Evolutionary conservation across 1,139 yeast genomes (phyloP).

Genomic region (Pichia sp.): DNA sequence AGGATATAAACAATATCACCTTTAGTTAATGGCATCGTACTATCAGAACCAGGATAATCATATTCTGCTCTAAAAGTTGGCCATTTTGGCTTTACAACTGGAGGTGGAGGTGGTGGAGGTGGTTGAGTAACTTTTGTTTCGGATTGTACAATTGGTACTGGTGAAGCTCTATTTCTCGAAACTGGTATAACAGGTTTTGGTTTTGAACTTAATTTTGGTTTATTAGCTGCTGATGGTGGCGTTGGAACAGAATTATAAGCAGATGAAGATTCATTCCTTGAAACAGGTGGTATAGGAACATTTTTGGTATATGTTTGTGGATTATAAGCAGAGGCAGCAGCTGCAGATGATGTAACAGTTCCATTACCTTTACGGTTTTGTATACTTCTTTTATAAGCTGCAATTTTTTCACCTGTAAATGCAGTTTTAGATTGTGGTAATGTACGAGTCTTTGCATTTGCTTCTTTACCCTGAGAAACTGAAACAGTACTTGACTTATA

Average conservation of each 20-base stretch:
- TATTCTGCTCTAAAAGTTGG: slow-evolving; percentile 85
- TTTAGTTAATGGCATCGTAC: slow-evolving; percentile 68
- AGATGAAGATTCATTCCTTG: slow-evolving; percentile 17
- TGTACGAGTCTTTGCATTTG: slow-evolving; percentile 60
- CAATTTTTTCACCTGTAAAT: slow-evolving; percentile 24
- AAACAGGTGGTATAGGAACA: slow-evolving; percentile 20
- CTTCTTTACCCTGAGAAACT: slow-evolving; percentile 76
- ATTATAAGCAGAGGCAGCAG: slow-evolving; percentile 30
- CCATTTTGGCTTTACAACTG: slow-evolving; percentile 53
- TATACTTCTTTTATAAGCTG: slow-evolving; percentile 22
- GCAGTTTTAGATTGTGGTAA: slow-evolving; percentile 68
- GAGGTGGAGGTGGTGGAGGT: slow-evolving; percentile 63
- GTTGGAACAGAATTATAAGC: slow-evolving; percentile 17
- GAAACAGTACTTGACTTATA: slow-evolving; percentile 88
- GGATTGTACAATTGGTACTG: slow-evolving; percentile 17
- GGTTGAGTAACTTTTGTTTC: slow-evolving; percentile 1
- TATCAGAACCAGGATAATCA: slow-evolving; percentile 84
- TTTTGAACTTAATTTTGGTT: slow-evolving; percentile 20
- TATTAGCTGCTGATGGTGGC: slow-evolving; percentile 19
- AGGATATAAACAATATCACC: slow-evolving; percentile 71
- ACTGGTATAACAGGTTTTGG: slow-evolving; percentile 18
- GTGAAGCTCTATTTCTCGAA: slow-evolving; percentile 22
- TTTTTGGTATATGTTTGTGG: slow-evolving; percentile 17
- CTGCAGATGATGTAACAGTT: slow-evolving; percentile 24
- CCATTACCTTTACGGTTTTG: slow-evolving; percentile 16